These are phyloP conservation scores for Mucuna pruriens DNA, from an alignment of 306 rosid genomes.

Conservation along the genomic window DNA sequence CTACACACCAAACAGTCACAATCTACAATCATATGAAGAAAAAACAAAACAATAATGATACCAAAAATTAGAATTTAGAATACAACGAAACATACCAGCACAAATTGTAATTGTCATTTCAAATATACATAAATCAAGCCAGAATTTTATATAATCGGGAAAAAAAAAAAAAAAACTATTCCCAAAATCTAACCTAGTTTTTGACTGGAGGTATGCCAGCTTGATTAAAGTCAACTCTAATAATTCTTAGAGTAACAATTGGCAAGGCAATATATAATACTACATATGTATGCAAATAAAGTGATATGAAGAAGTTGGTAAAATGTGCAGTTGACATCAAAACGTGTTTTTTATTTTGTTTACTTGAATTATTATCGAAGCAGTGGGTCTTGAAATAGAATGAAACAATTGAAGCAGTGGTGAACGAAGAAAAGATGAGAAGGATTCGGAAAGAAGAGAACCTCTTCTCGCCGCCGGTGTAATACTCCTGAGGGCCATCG, in stretches of 20 bases:
- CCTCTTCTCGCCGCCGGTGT: conserved; percentile 99
- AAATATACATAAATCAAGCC: background rate
- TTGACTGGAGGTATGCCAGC: background rate
- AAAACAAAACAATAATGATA: background rate
- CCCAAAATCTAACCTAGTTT: conserved; percentile 15
- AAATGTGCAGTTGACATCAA: background rate
- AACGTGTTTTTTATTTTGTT: background rate
- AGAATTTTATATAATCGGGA: background rate
- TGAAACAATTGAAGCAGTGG: conserved; percentile 18
- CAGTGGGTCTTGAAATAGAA: background rate
- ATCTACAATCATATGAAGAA: background rate
- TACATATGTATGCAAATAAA: background rate
- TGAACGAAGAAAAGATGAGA: background rate
- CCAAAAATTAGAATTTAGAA: background rate
- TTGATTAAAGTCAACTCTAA: background rate
- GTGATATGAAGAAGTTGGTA: background rate
- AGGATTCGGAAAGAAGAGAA: conserved; percentile 24
- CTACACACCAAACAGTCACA: conserved; percentile 23
- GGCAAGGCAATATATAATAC: background rate
- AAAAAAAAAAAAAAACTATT: background rate
- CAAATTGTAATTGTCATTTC: conserved; percentile 12
- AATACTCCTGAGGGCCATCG: conserved; percentile 92
- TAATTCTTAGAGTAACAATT: background rate
- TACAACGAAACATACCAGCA: background rate
- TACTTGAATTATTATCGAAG: background rate